Percentiles rank a stretch among this genome's conserved stretches.
phyloP scores from a whole-genome alignment of 768 basidiomycete genomes.

The Dacryopinax spathularia region DNA sequence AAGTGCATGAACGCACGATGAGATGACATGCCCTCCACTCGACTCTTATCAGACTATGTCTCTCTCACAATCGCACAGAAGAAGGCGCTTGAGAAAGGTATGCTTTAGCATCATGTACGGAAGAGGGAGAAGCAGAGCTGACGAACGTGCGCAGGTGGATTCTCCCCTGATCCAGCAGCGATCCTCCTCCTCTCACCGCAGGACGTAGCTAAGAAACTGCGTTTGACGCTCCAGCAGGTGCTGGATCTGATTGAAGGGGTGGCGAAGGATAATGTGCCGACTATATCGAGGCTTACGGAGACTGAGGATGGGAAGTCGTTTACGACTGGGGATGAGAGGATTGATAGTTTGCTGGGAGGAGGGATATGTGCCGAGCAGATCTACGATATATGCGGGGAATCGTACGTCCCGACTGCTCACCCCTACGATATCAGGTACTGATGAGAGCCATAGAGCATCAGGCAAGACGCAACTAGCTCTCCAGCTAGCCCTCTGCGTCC shows the following conservation, averaged over 20 bases:
- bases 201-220: slow-evolving; percentile 46
- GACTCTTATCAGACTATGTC: not conserved
- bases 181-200: slow-evolving; percentile 16
- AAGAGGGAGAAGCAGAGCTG: not conserved
- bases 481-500: slow-evolving; percentile 65
- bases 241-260: slow-evolving; percentile 38
- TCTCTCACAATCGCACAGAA: not conserved
- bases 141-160: not conserved
- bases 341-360: slow-evolving; percentile 63
- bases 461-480: slow-evolving; percentile 90
- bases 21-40: not conserved
- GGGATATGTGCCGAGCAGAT: slow-evolving; percentile 67
- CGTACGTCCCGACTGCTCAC: slow-evolving; percentile 33
- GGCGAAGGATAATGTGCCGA: slow-evolving; percentile 31
- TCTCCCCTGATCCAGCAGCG: not conserved
- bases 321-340: slow-evolving; percentile 55
- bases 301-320: slow-evolving; percentile 34
- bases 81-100: not conserved
- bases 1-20: not conserved
- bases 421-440: not conserved
- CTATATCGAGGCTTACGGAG: slow-evolving; percentile 31
- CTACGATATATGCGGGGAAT: slow-evolving; percentile 82
- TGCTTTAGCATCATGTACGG: not conserved
- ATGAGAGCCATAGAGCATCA: slow-evolving; percentile 47
- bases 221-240: slow-evolving; percentile 36